Base-by-base conservation (phyloP, 345 rosid species). In the Salix udensis region DNA sequence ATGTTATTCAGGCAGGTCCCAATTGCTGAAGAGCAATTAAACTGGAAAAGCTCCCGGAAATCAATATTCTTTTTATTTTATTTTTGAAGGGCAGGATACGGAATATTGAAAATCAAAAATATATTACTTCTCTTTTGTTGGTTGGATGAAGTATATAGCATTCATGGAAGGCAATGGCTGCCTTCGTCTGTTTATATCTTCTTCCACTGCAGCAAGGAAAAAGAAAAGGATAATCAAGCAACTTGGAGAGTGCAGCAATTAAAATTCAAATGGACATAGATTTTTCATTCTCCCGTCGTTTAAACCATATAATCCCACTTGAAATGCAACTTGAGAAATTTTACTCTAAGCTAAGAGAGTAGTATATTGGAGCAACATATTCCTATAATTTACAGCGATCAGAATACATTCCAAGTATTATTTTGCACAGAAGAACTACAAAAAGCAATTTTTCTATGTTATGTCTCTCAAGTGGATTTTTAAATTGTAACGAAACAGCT, bases 81-180 rank as follows among this genome's bases (percentile, higher is more conserved):
- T 70, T 46, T 55, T 58, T 58, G 1, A 24, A n/a, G 42, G 71
- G 64, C 67, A 68, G 24, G 72, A 66, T 24, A 30, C 34, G 21
- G 13, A 52, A 28, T 44, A 69, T 34, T 64, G 71, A 34, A 52
- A 68, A 39, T 42, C 71, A 71, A 78, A 78, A 58, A 74, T 62
- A 76, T 55, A 64, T 82, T 91, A 96, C 98, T 96, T 96, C 88
- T 96, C 99, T 86, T 92, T 92, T 60, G 96, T 85, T 75, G 99
- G 98, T 76, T 94, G 98, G 84, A 96, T 91, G 74, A 96, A 96
- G 85, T 96, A 96, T 86, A 96, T 90, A 18, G 97, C 99, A 87
- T 96, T 97, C 97, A 91, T 89, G 79, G 97, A 87, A 74, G 99
- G 97, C 78, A 94, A 83, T 34, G 99, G 97, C 81, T 96, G 98